These are phyloP conservation scores for Cutaneotrichosporon sp. DNA, from an alignment of 1,284 basidiomycete genomes.

Conservation along the genomic window DNA sequence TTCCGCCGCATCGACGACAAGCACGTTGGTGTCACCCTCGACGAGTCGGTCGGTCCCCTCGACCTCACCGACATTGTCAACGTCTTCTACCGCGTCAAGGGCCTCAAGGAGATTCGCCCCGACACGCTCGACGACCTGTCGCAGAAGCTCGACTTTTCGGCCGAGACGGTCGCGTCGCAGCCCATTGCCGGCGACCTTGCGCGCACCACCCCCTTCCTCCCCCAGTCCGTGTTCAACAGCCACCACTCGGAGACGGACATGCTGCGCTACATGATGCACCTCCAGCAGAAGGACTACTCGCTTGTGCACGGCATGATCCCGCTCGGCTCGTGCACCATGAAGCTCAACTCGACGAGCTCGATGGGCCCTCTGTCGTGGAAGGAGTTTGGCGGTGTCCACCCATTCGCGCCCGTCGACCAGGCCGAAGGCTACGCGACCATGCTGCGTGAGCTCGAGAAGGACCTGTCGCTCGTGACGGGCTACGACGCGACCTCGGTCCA, in stretches of 20 bases:
- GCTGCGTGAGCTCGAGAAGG: constrained; percentile 84
- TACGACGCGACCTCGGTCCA: constrained; percentile 92
- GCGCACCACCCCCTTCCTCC: constrained; percentile 71
- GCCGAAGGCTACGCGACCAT: constrained; percentile 79
- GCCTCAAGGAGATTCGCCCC: constrained; percentile 42
- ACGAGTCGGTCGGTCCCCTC: constrained; percentile 76
- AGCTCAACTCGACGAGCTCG: constrained; percentile 91
- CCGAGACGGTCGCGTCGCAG: constrained; percentile 31
- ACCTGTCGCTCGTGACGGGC: constrained; percentile 90
- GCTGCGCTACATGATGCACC: constrained; percentile 89
- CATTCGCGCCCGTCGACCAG: constrained; percentile 86
- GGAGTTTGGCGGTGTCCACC: constrained; percentile 83
- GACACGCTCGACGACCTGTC: constrained; percentile 45
- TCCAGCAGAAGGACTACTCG: constrained; percentile 90
- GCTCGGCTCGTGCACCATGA: constrained; percentile 94
- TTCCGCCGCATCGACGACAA: constrained; percentile 71
- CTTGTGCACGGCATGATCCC: constrained; percentile 97
- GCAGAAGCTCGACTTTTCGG: constrained; percentile 30
- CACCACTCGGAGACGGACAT: constrained; percentile 98
- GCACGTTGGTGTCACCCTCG: constrained; percentile 81
- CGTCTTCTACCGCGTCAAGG: constrained; percentile 60
- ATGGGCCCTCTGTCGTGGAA: constrained; percentile 96
- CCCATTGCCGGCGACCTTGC: constrained; percentile 55
- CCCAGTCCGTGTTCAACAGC: constrained; percentile 86
- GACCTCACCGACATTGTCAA: constrained; percentile 75